Base-by-base conservation (phyloP, 345 rosid genomes). In the Citrus inodora region DNA sequence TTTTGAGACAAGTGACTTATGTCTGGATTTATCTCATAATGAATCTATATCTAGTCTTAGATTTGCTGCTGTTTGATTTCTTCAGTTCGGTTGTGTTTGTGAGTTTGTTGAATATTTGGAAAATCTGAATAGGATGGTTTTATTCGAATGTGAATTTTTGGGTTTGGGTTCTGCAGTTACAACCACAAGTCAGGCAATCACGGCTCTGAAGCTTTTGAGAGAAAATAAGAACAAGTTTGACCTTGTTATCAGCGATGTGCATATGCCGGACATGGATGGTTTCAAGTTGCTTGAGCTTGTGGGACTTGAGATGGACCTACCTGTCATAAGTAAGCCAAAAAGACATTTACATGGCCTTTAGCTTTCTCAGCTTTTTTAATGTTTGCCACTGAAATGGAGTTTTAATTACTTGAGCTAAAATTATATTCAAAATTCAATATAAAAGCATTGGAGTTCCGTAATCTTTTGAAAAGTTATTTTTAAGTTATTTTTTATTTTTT, bases 201-300 rank as follows among this genome's bases (percentile, higher is more conserved):
- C 76, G 0, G 98, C 98, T 33, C 33, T 93, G 80, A 74, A 84
- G 64, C 6, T 93, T 87, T 76, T 93, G 84, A 92, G 94, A 80
- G 97, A 89, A 81, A 89, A 87, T 87, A 87, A 76, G 89, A 81
- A 88, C 87, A 83, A 83, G 77, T 93, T 88, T 82, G 98, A 93
- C 81, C 79, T 92, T 64, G 90, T 93, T 78, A 90, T 93, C 76
- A 90, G 93, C 21, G 98, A 93, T 85, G 93, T 92, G 6, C 89
- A 92, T 77, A 92, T 90, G 96, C 94, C 96, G 8, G 92, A 90
- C 89, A 89, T 92, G 92, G 94, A 92, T 79, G 96, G 98, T 80
- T 93, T 92, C 83, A 88, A 89, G 84, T 83, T 93, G 25, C 93
- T 93, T 67, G 94, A 93, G 84, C 94, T 83, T 21, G 94, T 93